Conservation (phyloP, 169 alveolate species). For the Toxoplasma gondii region DNA sequence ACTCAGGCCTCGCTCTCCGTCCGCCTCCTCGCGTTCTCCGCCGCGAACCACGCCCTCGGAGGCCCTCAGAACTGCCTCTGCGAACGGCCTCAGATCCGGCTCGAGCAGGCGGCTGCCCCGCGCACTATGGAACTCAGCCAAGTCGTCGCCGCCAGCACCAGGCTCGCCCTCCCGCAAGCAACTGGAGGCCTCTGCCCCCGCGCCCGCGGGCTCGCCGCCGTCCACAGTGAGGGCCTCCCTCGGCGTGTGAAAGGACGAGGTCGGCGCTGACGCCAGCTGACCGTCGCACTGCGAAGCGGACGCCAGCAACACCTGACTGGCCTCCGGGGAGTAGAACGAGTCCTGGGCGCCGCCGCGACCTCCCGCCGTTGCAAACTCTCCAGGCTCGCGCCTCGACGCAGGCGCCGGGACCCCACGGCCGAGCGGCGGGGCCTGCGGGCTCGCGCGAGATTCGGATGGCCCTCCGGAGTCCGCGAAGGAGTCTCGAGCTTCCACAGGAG, state of each 20-base stretch:
- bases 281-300: background rate
- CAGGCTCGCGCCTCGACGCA: background rate
- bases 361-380: background rate
- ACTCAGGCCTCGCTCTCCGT: no score
- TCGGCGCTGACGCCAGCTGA: background rate
- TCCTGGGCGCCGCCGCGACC: background rate
- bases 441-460: background rate
- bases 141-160: background rate
- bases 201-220: background rate
- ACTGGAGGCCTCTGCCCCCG: background rate
- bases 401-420: background rate
- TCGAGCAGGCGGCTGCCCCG: no score
- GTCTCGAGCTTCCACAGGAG: background rate
- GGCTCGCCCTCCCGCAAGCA: background rate
- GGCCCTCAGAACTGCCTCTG: no score
- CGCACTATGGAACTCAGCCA: no score
- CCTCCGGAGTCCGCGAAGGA: background rate
- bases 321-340: no score
- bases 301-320: background rate
- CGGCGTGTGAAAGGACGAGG: slow-evolving; percentile 24
- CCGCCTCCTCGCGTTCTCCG: no score
- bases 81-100: no score
- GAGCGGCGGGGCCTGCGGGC: background rate
- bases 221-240: background rate
- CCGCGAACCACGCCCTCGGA: no score